Conservation (phyloP, 23 red algal species). For the Gracilariopsis chorda region DNA sequence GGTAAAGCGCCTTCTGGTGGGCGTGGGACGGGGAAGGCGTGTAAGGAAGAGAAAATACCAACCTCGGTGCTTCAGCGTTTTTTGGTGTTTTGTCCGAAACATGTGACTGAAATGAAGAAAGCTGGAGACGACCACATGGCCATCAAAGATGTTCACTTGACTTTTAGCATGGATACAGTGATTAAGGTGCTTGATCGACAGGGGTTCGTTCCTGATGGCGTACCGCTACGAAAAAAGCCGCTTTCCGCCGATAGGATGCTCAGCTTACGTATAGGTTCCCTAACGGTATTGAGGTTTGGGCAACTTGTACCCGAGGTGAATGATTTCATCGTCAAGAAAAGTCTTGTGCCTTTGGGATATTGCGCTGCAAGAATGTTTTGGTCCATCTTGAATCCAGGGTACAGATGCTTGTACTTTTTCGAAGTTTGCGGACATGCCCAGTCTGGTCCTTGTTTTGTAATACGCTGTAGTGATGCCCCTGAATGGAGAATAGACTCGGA, state of each 20-base stretch:
- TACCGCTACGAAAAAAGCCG: neutral
- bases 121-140: neutral
- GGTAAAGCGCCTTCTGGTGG: no score
- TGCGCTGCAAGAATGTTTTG: conserved; percentile 38
- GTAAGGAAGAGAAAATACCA: no score
- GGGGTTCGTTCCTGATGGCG: neutral
- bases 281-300: conserved; percentile 41
- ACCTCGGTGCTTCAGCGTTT: conserved; percentile 8
- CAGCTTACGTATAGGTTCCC: conserved; percentile 30
- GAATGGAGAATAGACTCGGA: neutral
- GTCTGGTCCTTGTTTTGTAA: conserved; percentile 43
- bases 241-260: conserved; percentile 8
- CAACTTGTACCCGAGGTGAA: conserved; percentile 34
- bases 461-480: conserved; percentile 30
- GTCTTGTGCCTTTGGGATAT: conserved; percentile 52
- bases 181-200: conserved; percentile 25
- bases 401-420: conserved; percentile 42
- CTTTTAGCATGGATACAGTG: neutral
- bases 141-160: neutral
- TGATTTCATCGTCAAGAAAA: conserved; percentile 30
- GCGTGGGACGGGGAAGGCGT: no score
- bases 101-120: neutral
- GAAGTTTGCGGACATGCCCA: conserved; percentile 33
- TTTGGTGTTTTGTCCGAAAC: conserved; percentile 32
- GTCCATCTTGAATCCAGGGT: conserved; percentile 35